A percentile compares a stretch with the other conserved stretches of the same genome.
Evolutionary conservation across 208 protist species (phyloP).

Genomic region (Trypanosoma congolense): DNA sequence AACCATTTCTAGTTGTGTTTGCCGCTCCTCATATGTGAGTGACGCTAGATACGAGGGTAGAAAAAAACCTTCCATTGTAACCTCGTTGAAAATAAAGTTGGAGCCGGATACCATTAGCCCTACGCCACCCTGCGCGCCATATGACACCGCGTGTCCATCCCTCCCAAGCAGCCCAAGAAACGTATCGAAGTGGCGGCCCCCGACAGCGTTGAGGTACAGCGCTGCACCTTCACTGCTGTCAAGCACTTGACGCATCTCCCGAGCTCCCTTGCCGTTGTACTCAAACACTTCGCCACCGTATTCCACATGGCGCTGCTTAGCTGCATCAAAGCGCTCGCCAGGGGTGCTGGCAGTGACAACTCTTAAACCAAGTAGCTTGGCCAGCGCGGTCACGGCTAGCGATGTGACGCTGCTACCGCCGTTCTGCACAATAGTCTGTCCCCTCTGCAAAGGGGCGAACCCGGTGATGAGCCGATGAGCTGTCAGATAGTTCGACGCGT

Average conservation of each 20-base stretch:
- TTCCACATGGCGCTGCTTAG: constrained; percentile 51
- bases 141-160: constrained; percentile 57
- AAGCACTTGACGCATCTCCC: constrained; percentile 37
- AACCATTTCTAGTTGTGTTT: constrained; percentile 65
- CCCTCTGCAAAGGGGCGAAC: constrained; percentile 43
- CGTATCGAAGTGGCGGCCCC: constrained; percentile 59
- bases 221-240: constrained; percentile 31
- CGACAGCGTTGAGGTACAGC: constrained; percentile 69
- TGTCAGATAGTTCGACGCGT: constrained; percentile 63
- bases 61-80: constrained; percentile 69
- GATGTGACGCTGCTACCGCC: constrained; percentile 70
- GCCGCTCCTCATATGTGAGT: constrained; percentile 43
- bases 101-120: constrained; percentile 62
- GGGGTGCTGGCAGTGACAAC: constrained; percentile 62
- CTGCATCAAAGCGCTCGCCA: constrained; percentile 49
- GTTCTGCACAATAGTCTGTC: constrained; percentile 66
- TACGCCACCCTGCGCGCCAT: constrained; percentile 71
- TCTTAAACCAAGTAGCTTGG: constrained; percentile 30
- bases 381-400: constrained; percentile 61
- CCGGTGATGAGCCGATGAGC: constrained; percentile 64
- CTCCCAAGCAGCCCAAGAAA: constrained; percentile 56
- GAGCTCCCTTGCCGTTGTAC: constrained; percentile 54
- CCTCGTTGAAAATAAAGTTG: constrained; percentile 66
- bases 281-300: constrained; percentile 52
- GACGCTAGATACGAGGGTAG: constrained; percentile 41